phyloP scores from a whole-genome alignment of 2,329 filamentous ascomycete genomes.

The Colletotrichum sp. region DNA sequence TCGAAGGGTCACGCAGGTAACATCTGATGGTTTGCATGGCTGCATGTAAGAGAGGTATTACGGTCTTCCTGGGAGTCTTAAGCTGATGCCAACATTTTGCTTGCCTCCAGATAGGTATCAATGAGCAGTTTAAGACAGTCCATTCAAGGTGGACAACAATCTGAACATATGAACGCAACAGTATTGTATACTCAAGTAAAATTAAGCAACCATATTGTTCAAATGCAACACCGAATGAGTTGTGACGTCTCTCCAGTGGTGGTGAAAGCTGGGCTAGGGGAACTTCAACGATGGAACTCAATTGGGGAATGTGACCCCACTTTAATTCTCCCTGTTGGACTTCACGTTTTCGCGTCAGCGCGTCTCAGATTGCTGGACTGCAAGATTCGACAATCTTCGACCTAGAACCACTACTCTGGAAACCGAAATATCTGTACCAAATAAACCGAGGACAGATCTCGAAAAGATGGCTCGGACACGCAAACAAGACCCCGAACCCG shows the following conservation, averaged over 20 bases:
- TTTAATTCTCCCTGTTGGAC: not conserved
- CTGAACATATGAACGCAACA: not conserved
- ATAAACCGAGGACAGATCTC: not conserved
- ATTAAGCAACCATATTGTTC: not conserved
- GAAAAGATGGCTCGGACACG: not conserved
- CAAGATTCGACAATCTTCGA: not conserved
- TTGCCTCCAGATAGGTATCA: not conserved
- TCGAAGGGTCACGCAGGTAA: not conserved
- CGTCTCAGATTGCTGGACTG: not conserved
- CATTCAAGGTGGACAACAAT: not conserved
- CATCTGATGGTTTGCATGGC: not conserved
- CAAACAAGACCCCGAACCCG: not conserved
- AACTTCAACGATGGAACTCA: not conserved
- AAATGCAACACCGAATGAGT: not conserved
- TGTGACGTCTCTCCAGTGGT: not conserved
- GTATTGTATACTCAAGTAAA: not conserved
- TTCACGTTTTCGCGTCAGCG: slow-evolving; percentile 18
- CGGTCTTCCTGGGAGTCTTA: not conserved
- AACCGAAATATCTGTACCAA: not conserved
- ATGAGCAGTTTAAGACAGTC: not conserved
- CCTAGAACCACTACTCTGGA: not conserved
- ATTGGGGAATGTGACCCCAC: not conserved
- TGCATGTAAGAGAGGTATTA: not conserved
- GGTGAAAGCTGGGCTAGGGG: not conserved
- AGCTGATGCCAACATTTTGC: not conserved